Conservation (phyloP, 768 basidiomycete species). For the Cystofilobasidium capitatum region DNA sequence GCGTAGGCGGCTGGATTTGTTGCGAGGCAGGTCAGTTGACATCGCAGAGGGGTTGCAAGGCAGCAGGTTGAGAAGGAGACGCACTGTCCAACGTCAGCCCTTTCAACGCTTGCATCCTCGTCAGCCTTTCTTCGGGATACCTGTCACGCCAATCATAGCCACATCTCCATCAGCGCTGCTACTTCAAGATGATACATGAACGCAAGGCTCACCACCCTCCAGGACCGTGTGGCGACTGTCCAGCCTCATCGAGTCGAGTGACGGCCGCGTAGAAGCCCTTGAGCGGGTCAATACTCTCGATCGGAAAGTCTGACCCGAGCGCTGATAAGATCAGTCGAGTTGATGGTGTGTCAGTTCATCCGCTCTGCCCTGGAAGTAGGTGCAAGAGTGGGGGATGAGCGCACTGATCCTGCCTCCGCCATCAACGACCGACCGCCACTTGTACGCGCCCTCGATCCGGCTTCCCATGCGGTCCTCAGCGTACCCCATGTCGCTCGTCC, state of each 20-base stretch:
- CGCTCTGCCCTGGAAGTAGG: neutral
- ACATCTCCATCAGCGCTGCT: too few species aligned
- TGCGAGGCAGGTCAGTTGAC: neutral
- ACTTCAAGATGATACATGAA: too few species aligned
- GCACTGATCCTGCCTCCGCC: neutral
- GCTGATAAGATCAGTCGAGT: conserved; percentile 39
- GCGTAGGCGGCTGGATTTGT: conserved; percentile 60
- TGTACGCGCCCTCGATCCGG: conserved; percentile 78
- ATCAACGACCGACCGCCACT: conserved; percentile 65
- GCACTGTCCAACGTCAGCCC: conserved; percentile 68
- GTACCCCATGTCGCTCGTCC: conserved; percentile 71
- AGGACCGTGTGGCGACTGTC: conserved; percentile 69
- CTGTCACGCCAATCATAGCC: conserved; percentile 40
- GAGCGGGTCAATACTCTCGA: conserved; percentile 81
- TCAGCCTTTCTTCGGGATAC: conserved; percentile 66
- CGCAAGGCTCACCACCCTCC: conserved; percentile 62
- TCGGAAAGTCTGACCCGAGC: conserved; percentile 87
- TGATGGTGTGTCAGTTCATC: neutral
- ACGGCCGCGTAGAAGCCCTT: conserved; percentile 84
- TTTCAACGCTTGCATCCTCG: conserved; percentile 63
- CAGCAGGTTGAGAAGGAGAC: conserved; percentile 14
- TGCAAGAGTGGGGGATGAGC: neutral
- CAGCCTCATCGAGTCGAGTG: conserved; percentile 57
- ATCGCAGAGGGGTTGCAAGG: neutral
- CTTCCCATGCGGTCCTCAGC: conserved; percentile 73